Conservation (phyloP, 2,329 filamentous ascomycete species). For the Nemania serpens region DNA sequence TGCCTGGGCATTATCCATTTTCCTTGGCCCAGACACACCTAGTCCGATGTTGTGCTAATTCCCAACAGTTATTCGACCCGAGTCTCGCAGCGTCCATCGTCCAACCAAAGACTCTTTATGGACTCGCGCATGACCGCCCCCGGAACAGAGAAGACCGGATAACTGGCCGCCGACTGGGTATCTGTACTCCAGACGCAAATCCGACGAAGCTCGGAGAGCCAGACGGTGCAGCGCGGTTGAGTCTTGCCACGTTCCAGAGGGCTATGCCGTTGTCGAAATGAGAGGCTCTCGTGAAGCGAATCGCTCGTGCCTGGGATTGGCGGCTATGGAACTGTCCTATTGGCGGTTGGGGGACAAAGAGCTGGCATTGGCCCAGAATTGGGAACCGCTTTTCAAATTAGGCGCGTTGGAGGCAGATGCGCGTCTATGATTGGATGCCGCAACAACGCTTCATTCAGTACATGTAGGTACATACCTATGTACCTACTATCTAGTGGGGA, state of each 20-base stretch:
- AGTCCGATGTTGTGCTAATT: not conserved
- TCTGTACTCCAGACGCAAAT: constrained; percentile 20
- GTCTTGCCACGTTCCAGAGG: constrained; percentile 33
- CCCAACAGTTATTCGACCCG: constrained; percentile 26
- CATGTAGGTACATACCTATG: not conserved
- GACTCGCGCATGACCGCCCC: constrained; percentile 31
- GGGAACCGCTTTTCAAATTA: constrained; percentile 34
- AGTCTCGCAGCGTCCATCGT: constrained; percentile 25
- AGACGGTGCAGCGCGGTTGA: not conserved
- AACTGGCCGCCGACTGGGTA: constrained; percentile 19
- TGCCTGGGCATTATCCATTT: constrained; percentile 27
- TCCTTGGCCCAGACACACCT: constrained; percentile 26
- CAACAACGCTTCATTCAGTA: too few relatives aligned
- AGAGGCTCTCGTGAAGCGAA: constrained; percentile 43
- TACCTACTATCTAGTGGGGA: not conserved
- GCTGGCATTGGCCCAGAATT: constrained; percentile 29
- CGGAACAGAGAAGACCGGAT: constrained; percentile 18
- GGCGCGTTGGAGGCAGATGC: constrained; percentile 33
- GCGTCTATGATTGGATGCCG: constrained; percentile 34
- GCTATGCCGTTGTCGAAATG: constrained; percentile 33
- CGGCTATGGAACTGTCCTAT: constrained; percentile 33
- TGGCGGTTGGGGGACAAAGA: constrained; percentile 41
- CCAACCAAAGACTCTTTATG: constrained; percentile 38
- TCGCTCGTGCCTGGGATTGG: constrained; percentile 32
- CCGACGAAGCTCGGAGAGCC: not conserved